Evolutionary conservation across 345 rosid species (phyloP), one percentile per base, ranked within the genome.

Genomic region (Syzygium jambos): DNA sequence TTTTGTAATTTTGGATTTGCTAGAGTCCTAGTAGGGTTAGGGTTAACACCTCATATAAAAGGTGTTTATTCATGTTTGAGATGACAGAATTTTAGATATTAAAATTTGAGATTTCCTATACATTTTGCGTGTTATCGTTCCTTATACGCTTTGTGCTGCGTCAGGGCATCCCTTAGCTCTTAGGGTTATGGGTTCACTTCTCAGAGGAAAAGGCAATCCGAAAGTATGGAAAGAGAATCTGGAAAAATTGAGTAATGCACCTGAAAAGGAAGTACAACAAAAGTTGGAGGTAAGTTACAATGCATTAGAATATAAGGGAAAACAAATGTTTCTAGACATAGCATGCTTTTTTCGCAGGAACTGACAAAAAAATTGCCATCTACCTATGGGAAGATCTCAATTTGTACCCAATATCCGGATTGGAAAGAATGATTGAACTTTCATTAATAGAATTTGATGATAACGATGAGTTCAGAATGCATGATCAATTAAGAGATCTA

Each of bases 341-440:
- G 59, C 59, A 8, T 55, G 59, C n/a, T 9, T 55, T 55, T 55
- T 55, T 55, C 0, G 3, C 9, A 21, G 25, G 59, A 0, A 55
- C 27, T 0, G 11, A 55, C 11, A 55, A 55, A 55, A 55, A 11
- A 55, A 8, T 22, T 22, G 59, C 59, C 59, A 1, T 4, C 0
- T 55, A 55, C 27, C 0, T 22, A 1, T 55, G 59, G 59, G 27
- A 55, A 3, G 59, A 55, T 55, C 59, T 55, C 11, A 3, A 55
- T 0, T 55, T 22, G 3, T 55, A 3, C 11, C 59, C 59, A 55
- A 0, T 8, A 1, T 22, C 59, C 0, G 27, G 27, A 55, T 22
- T 55, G 59, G 2, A 0, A 55, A 55, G 3, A 22, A 22, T 55
- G 59, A 1, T 55, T 0, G 0, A 0, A 21, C 27, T 9, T 55